Base-by-base conservation (phyloP, 768 basidiomycete genomes). In the Grammothele lineata region DNA sequence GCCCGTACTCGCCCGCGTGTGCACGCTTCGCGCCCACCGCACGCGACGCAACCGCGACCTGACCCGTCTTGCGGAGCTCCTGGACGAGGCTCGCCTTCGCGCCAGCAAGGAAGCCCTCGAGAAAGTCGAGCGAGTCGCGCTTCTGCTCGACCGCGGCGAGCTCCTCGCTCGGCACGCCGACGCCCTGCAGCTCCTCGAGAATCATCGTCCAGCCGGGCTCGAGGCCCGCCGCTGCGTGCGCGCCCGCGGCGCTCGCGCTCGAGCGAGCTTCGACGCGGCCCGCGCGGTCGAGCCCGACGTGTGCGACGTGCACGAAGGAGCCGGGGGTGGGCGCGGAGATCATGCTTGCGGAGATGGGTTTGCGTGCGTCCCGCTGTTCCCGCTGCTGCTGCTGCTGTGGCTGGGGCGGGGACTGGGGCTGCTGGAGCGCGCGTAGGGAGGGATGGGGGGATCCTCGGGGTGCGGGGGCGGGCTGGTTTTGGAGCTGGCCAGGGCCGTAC, bases 291-390 rank as follows among this genome's bases (percentile, higher is more conserved):
- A 82, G 63, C 7, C 83, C 83, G 41, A 85, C 74, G 59, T 86
- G 85, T 18, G 77, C 73, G 44, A 84, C 70, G 56, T 87, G 84
- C 47, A 76, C 74, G 61, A 85, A 86, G 18, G 83, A 79, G 46
- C 78, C 71, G 4, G 77, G 73, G 0, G 73, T 64, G 0, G 84
- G 83, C 15, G 72, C 59, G 12, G 83, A 83, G 53, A 86, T 78
- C 66, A 77, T 66, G 8, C 70, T 63, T 3, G 70, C 62, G 9
- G 68, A 62, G 47, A 74, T 14, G 15, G 21, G 39, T 5, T 24
- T 24, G 6, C 35, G 35, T n/a, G 8, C 35, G 27, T 30, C 8
- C 27, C 7, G 8, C 7, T 7, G 27, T 30, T 7, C 27, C 8
- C 8, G 27, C 27, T 30, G 27, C 8, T 7, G 8, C 14, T 30